Conservation (phyloP, 2,329 filamentous ascomycete genomes). For the Gnomoniopsis smithogilvyi region DNA sequence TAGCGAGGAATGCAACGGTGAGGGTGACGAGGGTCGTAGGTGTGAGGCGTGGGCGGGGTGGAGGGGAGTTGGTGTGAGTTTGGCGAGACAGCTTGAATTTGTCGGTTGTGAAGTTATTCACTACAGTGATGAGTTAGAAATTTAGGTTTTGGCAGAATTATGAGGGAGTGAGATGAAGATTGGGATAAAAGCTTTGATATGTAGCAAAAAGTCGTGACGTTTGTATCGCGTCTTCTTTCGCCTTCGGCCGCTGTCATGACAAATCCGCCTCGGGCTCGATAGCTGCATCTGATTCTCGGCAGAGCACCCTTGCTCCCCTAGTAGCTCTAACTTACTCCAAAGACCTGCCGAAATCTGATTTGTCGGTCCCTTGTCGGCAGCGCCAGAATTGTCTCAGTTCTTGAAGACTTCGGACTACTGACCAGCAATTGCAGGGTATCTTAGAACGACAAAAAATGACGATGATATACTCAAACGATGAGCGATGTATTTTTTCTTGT, state of each 20-base stretch:
- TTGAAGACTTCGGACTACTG: too few relatives aligned
- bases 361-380: too few relatives aligned
- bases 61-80: not conserved
- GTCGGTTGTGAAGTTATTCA: too few relatives aligned
- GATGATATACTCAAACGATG: too few relatives aligned
- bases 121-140: not conserved
- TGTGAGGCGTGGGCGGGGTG: not conserved
- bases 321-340: too few relatives aligned
- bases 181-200: not conserved
- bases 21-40: constrained; percentile 7
- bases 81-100: constrained; percentile 6
- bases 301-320: too few relatives aligned
- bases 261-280: not conserved
- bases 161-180: not conserved
- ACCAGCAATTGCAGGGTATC: too few relatives aligned
- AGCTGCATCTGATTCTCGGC: too few relatives aligned
- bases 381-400: too few relatives aligned
- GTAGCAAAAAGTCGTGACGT: constrained; percentile 9
- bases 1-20: constrained; percentile 3
- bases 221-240: not conserved
- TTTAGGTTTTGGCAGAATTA: not conserved
- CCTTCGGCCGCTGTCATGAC: constrained; percentile 1
- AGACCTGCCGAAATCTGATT: too few relatives aligned
- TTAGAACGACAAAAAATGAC: too few relatives aligned
- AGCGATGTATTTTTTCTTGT: too few relatives aligned